Conservation (phyloP, 1,284 basidiomycete genomes). For the Cryptococcus maquisensis region DNA sequence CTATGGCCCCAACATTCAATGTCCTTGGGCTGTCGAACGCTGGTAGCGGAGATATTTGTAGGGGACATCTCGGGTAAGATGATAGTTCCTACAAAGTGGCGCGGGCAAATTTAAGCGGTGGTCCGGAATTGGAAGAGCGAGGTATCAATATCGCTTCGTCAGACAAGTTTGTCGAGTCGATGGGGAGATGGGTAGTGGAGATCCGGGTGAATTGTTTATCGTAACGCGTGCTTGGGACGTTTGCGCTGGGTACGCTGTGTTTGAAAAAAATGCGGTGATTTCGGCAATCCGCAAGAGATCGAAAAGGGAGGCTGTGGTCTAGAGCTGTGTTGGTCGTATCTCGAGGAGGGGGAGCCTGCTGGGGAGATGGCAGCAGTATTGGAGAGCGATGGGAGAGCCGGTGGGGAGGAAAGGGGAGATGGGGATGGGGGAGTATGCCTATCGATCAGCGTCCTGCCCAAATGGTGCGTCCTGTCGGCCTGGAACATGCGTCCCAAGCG, state of each 20-base stretch:
- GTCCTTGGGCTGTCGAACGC: conserved; percentile 27
- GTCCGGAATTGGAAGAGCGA: background rate
- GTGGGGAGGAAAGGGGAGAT: background rate
- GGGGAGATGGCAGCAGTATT: background rate
- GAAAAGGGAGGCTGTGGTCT: background rate
- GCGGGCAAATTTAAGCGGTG: background rate
- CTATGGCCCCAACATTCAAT: conserved; percentile 89
- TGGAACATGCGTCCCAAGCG: background rate
- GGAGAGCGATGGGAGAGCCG: background rate
- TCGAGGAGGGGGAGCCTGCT: background rate
- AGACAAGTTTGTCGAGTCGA: background rate
- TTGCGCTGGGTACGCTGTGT: too few relatives aligned
- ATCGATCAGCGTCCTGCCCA: background rate
- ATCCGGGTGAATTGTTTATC: too few relatives aligned
- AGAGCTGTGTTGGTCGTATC: background rate
- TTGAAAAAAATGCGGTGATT: too few relatives aligned
- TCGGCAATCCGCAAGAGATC: background rate
- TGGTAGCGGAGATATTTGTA: conserved; percentile 1
- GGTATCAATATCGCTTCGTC: background rate
- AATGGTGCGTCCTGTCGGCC: background rate
- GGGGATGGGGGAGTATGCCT: background rate
- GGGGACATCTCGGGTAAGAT: background rate
- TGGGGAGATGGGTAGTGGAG: too few relatives aligned
- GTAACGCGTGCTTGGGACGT: too few relatives aligned
- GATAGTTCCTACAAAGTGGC: background rate